These are phyloP conservation scores for Synchytrium microbalum DNA, from an alignment of 371 early-diverging fungal species.

Conservation along the genomic window DNA sequence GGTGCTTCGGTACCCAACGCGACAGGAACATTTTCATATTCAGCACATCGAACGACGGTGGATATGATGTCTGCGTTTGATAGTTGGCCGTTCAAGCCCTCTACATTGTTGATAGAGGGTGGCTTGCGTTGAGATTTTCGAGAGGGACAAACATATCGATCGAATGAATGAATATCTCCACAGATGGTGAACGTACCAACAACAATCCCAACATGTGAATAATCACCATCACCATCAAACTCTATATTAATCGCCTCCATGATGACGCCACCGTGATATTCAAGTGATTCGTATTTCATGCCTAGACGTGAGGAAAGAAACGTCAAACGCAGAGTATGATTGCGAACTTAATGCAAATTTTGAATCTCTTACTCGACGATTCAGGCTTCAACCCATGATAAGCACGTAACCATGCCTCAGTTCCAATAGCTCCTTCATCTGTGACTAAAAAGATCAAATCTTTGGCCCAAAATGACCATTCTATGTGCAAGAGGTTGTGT, in stretches of 20 bases:
- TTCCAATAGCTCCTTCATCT: conserved; percentile 64
- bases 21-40: conserved; percentile 12
- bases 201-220: conserved; percentile 64
- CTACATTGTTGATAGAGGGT: conserved; percentile 29
- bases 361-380: conserved; percentile 4
- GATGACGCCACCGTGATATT: conserved; percentile 62
- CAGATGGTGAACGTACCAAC: conserved; percentile 47
- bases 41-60: conserved; percentile 51
- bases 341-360: conserved; percentile 1
- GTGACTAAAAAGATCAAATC: conserved; percentile 82
- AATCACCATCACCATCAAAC: conserved; percentile 62
- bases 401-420: conserved; percentile 82
- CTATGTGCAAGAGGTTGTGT: conserved; percentile 33
- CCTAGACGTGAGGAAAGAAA: conserved; percentile 2
- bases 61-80: conserved; percentile 89
- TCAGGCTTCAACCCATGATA: conserved; percentile 63
- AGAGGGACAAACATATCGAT: not conserved
- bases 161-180: not conserved
- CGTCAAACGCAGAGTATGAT: conserved; percentile 1
- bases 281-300: conserved; percentile 19
- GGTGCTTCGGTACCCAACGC: conserved; percentile 11
- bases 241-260: conserved; percentile 85
- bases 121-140: not conserved
- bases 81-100: conserved; percentile 87
- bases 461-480: conserved; percentile 80